Evolutionary conservation across 768 basidiomycete species (phyloP).

Genomic region (Lactarius hengduanensis): DNA sequence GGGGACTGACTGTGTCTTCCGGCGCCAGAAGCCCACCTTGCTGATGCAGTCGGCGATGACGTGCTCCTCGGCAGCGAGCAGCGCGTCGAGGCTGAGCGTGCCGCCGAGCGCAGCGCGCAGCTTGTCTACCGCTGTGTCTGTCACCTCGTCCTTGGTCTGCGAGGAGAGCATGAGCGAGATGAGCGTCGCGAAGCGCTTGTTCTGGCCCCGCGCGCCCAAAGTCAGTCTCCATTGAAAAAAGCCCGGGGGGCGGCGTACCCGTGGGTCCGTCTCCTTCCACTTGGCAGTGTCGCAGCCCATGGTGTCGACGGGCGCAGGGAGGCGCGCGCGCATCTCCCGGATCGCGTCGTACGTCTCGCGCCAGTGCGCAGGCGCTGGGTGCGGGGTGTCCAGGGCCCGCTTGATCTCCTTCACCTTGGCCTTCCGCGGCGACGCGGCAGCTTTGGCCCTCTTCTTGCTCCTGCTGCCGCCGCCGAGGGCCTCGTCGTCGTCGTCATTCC

Average conservation of each 20-base stretch:
- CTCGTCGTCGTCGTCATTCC: slow-evolving; percentile 12
- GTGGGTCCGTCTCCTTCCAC: slow-evolving; percentile 58
- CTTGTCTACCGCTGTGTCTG: slow-evolving; percentile 72
- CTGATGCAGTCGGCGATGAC: slow-evolving; percentile 73
- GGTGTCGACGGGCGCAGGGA: slow-evolving; percentile 86
- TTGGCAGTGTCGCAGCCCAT: slow-evolving; percentile 85
- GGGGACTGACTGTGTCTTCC: slow-evolving; percentile 70
- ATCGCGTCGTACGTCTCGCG: slow-evolving; percentile 67
- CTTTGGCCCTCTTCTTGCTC: neutral
- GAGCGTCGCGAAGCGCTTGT: slow-evolving; percentile 77
- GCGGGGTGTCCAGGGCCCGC: slow-evolving; percentile 54
- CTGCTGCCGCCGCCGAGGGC: neutral
- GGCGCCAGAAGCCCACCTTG: slow-evolving; percentile 92
- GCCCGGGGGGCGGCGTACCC: slow-evolving; percentile 42
- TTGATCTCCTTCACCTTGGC: slow-evolving; percentile 55
- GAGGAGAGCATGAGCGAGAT: slow-evolving; percentile 94
- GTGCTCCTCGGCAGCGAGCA: slow-evolving; percentile 60
- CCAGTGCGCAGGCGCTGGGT: slow-evolving; percentile 69
- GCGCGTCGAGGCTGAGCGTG: slow-evolving; percentile 67
- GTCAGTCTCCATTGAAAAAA: too few relatives aligned
- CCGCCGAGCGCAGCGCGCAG: slow-evolving; percentile 75
- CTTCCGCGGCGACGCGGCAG: slow-evolving; percentile 43
- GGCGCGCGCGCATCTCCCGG: slow-evolving; percentile 68
- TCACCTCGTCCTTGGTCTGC: slow-evolving; percentile 93
- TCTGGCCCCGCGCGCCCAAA: slow-evolving; percentile 44